Evolutionary conservation across 805 yeast genomes (phyloP).

Genomic region (Candida pseudofarinosa): DNA sequence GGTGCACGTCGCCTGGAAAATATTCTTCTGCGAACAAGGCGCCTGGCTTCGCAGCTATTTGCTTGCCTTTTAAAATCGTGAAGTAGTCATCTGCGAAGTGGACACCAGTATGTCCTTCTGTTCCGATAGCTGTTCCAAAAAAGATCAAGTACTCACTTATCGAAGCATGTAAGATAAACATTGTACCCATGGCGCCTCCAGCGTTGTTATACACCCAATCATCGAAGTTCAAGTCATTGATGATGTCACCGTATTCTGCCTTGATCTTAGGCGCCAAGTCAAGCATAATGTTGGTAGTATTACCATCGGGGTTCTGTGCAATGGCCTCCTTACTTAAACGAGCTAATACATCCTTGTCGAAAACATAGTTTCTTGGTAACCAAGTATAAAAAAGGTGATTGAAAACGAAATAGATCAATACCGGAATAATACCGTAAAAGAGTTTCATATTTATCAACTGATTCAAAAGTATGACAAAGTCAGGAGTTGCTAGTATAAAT

Average conservation of each 20-base stretch:
- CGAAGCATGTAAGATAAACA: conserved; percentile 94
- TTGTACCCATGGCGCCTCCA: conserved; percentile 97
- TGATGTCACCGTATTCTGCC: conserved; percentile 63
- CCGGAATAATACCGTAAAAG: conserved; percentile 18
- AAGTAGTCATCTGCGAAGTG: conserved; percentile 98
- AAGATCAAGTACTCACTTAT: conserved; percentile 87
- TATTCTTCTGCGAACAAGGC: conserved; percentile 67
- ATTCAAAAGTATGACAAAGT: too few relatives aligned
- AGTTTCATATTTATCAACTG: conserved; percentile 21
- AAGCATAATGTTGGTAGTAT: conserved; percentile 58
- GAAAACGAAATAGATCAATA: conserved; percentile 24
- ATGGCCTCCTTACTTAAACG: conserved; percentile 54
- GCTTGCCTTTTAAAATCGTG: conserved; percentile 79
- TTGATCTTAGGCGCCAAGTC: conserved; percentile 59
- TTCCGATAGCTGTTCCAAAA: conserved; percentile 90
- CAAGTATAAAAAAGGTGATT: conserved; percentile 43
- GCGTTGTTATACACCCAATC: conserved; percentile 98
- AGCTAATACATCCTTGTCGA: conserved; percentile 63
- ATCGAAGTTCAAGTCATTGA: conserved; percentile 67
- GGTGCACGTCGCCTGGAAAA: conserved; percentile 84
- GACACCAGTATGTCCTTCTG: conserved; percentile 94
- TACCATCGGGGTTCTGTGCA: conserved; percentile 48
- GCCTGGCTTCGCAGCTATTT: conserved; percentile 66
- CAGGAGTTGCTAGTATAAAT: too few relatives aligned
- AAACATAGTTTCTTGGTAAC: conserved; percentile 68